These are phyloP conservation scores for Fusarium algeriense DNA, from an alignment of 2,329 filamentous ascomycete genomes.

Conservation along the genomic window DNA sequence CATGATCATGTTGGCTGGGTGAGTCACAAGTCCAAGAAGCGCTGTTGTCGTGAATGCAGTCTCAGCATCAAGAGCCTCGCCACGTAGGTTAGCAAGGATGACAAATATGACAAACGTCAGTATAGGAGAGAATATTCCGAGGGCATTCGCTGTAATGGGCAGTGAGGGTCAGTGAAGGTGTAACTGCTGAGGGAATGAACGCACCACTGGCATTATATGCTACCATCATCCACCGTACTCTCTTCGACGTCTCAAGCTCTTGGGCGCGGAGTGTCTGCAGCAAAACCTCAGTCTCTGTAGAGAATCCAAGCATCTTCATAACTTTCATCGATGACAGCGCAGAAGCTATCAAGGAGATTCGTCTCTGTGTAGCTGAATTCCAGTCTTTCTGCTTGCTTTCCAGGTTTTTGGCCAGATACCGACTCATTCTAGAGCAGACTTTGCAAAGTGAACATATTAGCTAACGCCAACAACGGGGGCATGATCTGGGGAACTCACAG, in stretches of 20 bases:
- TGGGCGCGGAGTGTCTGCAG: not conserved
- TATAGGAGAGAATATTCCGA: not conserved
- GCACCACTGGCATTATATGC: not conserved
- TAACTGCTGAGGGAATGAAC: not conserved
- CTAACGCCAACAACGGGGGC: fast-evolving
- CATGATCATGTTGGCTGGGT: not conserved
- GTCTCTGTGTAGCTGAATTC: not conserved
- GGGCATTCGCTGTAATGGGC: fast-evolving
- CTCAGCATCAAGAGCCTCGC: not conserved
- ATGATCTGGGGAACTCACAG: not conserved
- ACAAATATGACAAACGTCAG: not conserved
- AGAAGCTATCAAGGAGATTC: not conserved
- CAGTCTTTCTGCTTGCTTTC: not conserved
- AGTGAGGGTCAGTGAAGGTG: not conserved
- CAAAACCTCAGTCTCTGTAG: not conserved
- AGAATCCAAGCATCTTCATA: not conserved
- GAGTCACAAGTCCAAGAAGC: not conserved
- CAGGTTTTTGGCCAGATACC: not conserved
- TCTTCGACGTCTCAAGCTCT: not conserved
- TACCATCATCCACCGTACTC: not conserved
- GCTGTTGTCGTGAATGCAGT: not conserved
- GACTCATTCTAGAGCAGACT: not conserved
- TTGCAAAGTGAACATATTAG: fast-evolving
- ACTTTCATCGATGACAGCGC: not conserved
- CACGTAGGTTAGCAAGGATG: not conserved